A percentile compares a stretch with the other conserved stretches of the same genome.
phyloP scores from a whole-genome alignment of 768 basidiomycete genomes.

The Mycena polygramma region DNA sequence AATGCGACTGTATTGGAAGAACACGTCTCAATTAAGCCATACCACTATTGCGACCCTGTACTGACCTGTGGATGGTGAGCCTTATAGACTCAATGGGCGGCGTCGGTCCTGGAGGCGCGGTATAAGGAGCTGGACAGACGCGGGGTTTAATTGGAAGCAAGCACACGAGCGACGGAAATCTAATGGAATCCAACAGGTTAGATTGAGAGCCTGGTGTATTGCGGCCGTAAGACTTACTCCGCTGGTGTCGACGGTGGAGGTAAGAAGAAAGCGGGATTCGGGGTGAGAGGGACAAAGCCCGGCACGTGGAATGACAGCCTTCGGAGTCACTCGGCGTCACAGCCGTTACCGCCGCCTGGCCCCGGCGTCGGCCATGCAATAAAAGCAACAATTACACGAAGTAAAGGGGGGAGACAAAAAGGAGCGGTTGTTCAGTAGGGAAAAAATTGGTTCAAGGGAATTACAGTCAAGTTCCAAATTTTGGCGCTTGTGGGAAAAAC shows the following conservation, averaged over 20 bases:
- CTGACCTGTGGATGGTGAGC: not conserved
- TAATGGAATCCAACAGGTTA: not conserved
- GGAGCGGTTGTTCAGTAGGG: not conserved
- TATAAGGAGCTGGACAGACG: not conserved
- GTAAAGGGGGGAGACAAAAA: not conserved
- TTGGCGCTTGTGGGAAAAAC: too few relatives aligned
- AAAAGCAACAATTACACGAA: not conserved
- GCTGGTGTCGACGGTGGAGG: not conserved
- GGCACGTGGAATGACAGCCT: conserved; percentile 11
- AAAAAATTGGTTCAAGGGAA: not conserved
- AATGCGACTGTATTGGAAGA: not conserved
- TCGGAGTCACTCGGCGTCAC: not conserved
- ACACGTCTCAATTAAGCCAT: not conserved
- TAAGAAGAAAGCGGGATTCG: not conserved
- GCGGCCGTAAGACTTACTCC: too few relatives aligned
- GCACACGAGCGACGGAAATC: conserved; percentile 11
- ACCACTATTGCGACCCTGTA: too few relatives aligned
- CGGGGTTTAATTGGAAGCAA: not conserved
- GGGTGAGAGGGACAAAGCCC: not conserved
- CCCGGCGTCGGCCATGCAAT: not conserved
- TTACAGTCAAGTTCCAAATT: not conserved
- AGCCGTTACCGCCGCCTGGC: not conserved
- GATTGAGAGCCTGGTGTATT: not conserved
- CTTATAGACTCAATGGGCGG: not conserved
- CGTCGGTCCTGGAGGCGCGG: not conserved